These are phyloP conservation scores for Ulota crispa DNA, from an alignment of 225 moss, liverwort and hornwort species.

Conservation along the genomic window DNA sequence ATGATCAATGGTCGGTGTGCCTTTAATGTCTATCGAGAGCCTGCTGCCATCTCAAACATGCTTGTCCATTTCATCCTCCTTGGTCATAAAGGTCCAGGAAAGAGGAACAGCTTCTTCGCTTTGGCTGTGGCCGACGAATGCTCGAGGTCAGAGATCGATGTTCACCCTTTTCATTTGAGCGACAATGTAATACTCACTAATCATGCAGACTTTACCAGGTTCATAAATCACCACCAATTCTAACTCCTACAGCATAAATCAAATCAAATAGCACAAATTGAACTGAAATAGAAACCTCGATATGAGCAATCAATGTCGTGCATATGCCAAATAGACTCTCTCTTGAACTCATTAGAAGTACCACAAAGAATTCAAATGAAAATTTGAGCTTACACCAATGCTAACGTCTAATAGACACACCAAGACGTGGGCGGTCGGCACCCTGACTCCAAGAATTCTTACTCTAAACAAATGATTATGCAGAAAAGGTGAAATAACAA, in stretches of 20 bases:
- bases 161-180: slow-evolving; percentile 52
- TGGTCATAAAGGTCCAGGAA: slow-evolving; percentile 54
- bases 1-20: not conserved
- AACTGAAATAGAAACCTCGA: not conserved
- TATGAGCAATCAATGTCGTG: not conserved
- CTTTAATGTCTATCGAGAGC: slow-evolving; percentile 54
- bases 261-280: not conserved
- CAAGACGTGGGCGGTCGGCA: slow-evolving; percentile 57
- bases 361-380: not conserved
- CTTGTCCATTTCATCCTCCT: slow-evolving; percentile 64
- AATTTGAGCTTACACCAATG: slow-evolving; percentile 24
- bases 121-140: slow-evolving; percentile 67
- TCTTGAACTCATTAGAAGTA: not conserved
- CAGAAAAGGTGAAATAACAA: slow-evolving; percentile 23
- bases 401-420: slow-evolving; percentile 59
- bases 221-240: not conserved
- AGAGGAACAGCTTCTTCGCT: slow-evolving; percentile 62
- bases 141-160: slow-evolving; percentile 62
- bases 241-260: not conserved
- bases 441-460: slow-evolving; percentile 53
- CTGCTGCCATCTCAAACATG: slow-evolving; percentile 57
- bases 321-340: not conserved
- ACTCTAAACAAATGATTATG: slow-evolving; percentile 11
- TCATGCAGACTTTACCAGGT: not conserved
- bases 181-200: slow-evolving; percentile 46